These are phyloP conservation scores for Scheffersomyces illinoinensis DNA, from an alignment of 1,139 yeast species.

Conservation along the genomic window DNA sequence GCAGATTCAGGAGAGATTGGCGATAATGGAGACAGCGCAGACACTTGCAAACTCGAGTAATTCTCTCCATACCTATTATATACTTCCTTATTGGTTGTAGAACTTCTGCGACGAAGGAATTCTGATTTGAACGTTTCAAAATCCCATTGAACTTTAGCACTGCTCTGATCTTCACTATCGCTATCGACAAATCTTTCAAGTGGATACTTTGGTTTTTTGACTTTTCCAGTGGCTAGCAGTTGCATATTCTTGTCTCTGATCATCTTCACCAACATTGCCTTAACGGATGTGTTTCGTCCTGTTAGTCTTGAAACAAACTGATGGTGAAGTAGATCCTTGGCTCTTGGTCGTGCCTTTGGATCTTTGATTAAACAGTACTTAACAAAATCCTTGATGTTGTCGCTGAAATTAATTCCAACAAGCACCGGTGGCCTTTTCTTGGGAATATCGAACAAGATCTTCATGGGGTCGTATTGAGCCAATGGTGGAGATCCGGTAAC, in stretches of 20 bases:
- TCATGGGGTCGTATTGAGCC: slow-evolving; percentile 69
- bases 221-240: neutral
- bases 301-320: slow-evolving; percentile 37
- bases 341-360: slow-evolving; percentile 54
- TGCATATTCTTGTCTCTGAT: slow-evolving; percentile 6
- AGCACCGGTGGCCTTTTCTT: slow-evolving; percentile 66
- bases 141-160: slow-evolving; percentile 7
- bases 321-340: slow-evolving; percentile 44
- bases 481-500: slow-evolving; percentile 75
- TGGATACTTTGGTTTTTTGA: slow-evolving; percentile 8
- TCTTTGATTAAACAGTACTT: slow-evolving; percentile 58
- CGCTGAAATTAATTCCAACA: slow-evolving; percentile 39
- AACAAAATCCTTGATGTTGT: slow-evolving; percentile 60
- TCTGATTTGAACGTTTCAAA: slow-evolving; percentile 5
- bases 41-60: neutral
- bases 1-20: neutral
- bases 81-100: slow-evolving; percentile 1
- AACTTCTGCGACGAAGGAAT: slow-evolving; percentile 2
- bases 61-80: neutral
- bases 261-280: slow-evolving; percentile 8
- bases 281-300: slow-evolving; percentile 1
- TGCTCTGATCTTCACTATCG: neutral
- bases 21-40: neutral
- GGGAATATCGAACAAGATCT: slow-evolving; percentile 73
- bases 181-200: slow-evolving; percentile 1